Evolutionary conservation across 495 filamentous ascomycete genomes (phyloP), one percentile per base, ranked within the genome.

Genomic region (Penicillium argentinense): DNA sequence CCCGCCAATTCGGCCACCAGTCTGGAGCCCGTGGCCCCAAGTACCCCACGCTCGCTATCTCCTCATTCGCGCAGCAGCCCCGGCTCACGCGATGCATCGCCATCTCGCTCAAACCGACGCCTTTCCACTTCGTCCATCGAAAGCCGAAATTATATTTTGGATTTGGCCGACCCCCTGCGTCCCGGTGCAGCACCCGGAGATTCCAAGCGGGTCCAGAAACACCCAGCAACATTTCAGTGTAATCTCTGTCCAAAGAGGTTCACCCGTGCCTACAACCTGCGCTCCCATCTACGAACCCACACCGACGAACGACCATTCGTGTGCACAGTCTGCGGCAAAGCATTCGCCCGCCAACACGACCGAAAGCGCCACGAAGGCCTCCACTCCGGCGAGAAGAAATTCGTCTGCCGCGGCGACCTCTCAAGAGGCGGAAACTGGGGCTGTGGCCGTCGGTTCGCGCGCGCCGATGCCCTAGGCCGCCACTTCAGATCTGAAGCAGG

Each of bases 401-500:
- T 97, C 60, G 88, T 97, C 46, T 98, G 93, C 67, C 86, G 87
- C 28, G 93, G 93, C 45, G 87, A 89, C 42, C 81, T 98, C 9
- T 88, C 90, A 46, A 76, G 79, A n/a, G 84, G 82, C 23, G 82
- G 82, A 5, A 80, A 83, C 44, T 98, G 93, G 93, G 93, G 93
- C 34, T 98, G 93, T 56, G 89, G 89, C 9, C 84, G 93, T 21
- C 79, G 91, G 8, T 98, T 98, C 63, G 93, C 93, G 1, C 89
- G 93, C 43, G 93, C 93, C 6, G 93, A 98, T 67, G 93, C 95
- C 2, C 74, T 98, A 2, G 93, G 93, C 12, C 83, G 93, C n/a
- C 93, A 98, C 66, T 98, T 98, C 78, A 78, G 93, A 38, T 92
- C 88, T 9, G 93, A 98, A 70, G 95, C 93, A 2, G 93, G 93